Evolutionary conservation across 768 basidiomycete species (phyloP).

Genomic region (Calocybe cyanea): DNA sequence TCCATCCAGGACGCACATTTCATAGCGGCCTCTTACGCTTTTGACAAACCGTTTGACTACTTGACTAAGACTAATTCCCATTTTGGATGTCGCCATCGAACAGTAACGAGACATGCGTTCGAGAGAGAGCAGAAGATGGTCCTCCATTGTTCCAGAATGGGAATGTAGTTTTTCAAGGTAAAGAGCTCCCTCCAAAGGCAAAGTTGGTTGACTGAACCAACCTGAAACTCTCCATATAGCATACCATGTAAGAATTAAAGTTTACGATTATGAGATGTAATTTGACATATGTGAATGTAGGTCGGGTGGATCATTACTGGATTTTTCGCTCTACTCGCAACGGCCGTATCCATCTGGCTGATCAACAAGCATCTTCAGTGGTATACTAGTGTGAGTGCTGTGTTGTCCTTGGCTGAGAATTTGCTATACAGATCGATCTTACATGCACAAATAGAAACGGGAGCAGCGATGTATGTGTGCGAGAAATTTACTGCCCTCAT

Average conservation of each 20-base stretch:
- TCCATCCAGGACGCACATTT: too few relatives aligned
- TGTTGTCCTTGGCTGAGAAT: too few relatives aligned
- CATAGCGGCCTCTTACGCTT: neutral
- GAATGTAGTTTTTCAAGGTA: conserved; percentile 58
- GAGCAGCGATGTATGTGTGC: conserved; percentile 59
- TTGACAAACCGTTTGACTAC: neutral
- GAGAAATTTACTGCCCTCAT: neutral
- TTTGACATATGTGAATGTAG: conserved; percentile 24
- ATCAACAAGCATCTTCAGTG: conserved; percentile 67
- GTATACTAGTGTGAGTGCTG: conserved; percentile 57
- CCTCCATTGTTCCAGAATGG: conserved; percentile 64
- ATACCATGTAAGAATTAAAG: conserved; percentile 45
- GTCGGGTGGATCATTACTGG: conserved; percentile 70
- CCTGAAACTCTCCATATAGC: conserved; percentile 27
- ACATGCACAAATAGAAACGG: conserved; percentile 41
- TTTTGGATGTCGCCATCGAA: conserved; percentile 9
- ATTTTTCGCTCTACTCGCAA: conserved; percentile 53
- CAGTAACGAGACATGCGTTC: conserved; percentile 28
- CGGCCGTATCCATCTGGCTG: conserved; percentile 65
- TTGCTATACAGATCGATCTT: neutral
- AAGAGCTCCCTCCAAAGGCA: neutral
- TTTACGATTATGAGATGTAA: neutral
- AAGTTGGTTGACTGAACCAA: neutral
- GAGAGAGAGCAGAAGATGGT: conserved; percentile 37
- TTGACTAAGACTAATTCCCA: neutral